A percentile compares a stretch with the other conserved stretches of the same genome.
These are phyloP conservation scores for Candida nonsorbophila DNA, from an alignment of 805 yeast genomes.

Conservation along the genomic window DNA sequence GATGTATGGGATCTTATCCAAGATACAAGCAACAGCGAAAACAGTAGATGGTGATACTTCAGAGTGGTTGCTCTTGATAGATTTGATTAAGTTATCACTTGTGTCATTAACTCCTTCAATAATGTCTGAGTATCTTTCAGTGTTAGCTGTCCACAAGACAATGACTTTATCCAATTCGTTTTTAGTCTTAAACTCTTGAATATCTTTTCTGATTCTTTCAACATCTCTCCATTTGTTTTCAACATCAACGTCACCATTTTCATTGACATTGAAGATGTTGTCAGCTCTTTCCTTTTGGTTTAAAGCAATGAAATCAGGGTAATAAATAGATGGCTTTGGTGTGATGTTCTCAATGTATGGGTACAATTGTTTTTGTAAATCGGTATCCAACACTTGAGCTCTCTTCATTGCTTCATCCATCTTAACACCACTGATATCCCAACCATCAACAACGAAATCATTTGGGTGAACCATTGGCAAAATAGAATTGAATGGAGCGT, in stretches of 20 bases:
- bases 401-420: conserved; percentile 77
- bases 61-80: conserved; percentile 73
- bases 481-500: conserved; percentile 85
- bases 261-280: conserved; percentile 63
- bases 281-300: conserved; percentile 91
- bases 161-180: conserved; percentile 82
- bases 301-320: conserved; percentile 95
- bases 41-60: conserved; percentile 92
- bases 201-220: conserved; percentile 79
- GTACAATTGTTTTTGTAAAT: conserved; percentile 70
- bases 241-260: conserved; percentile 45
- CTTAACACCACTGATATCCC: conserved; percentile 82
- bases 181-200: conserved; percentile 64
- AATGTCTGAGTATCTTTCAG: conserved; percentile 85
- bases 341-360: conserved; percentile 54
- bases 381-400: conserved; percentile 81
- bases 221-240: conserved; percentile 84
- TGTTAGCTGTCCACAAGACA: conserved; percentile 95
- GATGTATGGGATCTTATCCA: conserved; percentile 85
- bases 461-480: conserved; percentile 88
- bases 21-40: conserved; percentile 88
- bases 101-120: conserved; percentile 82
- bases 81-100: conserved; percentile 65
- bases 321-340: conserved; percentile 84
- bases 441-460: conserved; percentile 85